Base-by-base conservation (phyloP, 306 rosid species). In the Purshia tridentata region DNA sequence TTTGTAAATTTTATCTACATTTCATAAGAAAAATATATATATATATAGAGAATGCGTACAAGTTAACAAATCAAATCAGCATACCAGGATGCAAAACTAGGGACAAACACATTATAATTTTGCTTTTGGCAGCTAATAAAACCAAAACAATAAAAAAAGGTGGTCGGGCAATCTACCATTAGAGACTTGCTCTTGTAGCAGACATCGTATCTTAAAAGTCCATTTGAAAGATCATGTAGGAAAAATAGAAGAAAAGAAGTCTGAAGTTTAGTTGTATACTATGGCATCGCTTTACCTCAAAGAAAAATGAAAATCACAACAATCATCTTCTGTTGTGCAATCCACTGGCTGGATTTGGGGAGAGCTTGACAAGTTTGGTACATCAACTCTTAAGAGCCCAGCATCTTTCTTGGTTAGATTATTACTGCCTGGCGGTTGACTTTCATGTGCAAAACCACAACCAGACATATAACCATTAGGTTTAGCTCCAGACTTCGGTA, bases 201-300 rank as follows among this genome's bases (percentile, higher is more conserved):
- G 41, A 48, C 20, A 54, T 35, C 14, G 45, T 42, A 60, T 16
- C 4, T 42, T 44, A 45, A 9, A 15, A 18, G 14, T 54, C 42
- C 53, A 64, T 49, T 18, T 62, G 68, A 54, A 41, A 35, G 51
- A 77, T 59, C 66, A 70, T 4, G 49, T 49, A 58, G 53, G 7
- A 60, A 14, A 29, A 44, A 22, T 23, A 37, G 15, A 10, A 58
- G 51, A 23, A 65, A 62, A 48, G 64, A 52, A 73, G 41, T 68
- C 47, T 47, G 19, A 56, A 12, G 10, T 67, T 18, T 50, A 56
- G 54, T 9, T 15, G 78, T 47, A 50, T 47, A 47, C 45, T 56
- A 45, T 42, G n/a, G 15, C 10, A 63, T 45, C 47, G 55, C 47
- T 66, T 78, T 88, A 91, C 98, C 98, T 88, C 78, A 89, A 71